A percentile compares a stretch with the other conserved stretches of the same genome.
phyloP scores from a whole-genome alignment of 352 stramenopile species.

The Phytophthora fragariaefolia region DNA sequence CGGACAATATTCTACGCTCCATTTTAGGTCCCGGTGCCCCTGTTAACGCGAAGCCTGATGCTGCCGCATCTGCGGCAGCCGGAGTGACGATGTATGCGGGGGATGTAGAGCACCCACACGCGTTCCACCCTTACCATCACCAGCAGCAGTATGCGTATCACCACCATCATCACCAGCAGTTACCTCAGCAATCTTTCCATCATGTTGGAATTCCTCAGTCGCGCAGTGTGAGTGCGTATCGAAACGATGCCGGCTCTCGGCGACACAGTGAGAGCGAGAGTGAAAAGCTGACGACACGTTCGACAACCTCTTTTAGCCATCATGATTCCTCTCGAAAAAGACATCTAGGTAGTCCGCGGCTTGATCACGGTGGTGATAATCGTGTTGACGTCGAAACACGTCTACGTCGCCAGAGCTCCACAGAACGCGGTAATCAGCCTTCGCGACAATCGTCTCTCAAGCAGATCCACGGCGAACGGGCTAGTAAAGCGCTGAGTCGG shows the following conservation, averaged over 20 bases:
- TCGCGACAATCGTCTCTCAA: constrained; percentile 35
- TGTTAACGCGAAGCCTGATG: constrained; percentile 60
- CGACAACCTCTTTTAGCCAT: constrained; percentile 57
- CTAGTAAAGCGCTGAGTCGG: constrained; percentile 38
- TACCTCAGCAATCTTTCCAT: constrained; percentile 36
- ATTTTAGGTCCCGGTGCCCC: constrained; percentile 67
- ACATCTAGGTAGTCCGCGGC: constrained; percentile 51
- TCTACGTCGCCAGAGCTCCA: constrained; percentile 26
- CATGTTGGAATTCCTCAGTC: constrained; percentile 30
- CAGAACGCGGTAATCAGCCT: constrained; percentile 10
- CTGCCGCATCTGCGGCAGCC: constrained; percentile 27
- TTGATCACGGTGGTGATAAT: constrained; percentile 30
- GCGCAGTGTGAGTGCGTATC: constrained; percentile 23
- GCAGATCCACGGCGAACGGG: constrained; percentile 31
- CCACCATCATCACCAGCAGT: constrained; percentile 40
- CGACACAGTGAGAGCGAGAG: constrained; percentile 77
- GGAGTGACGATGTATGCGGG: constrained; percentile 31
- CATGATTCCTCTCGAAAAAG: constrained; percentile 45
- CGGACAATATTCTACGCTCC: constrained; percentile 79
- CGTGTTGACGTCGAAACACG: constrained; percentile 13
- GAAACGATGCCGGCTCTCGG: constrained; percentile 43
- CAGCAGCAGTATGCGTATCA: constrained; percentile 40
- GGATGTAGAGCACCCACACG: constrained; percentile 35
- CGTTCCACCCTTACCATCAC: constrained; percentile 38
- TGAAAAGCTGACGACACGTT: constrained; percentile 71